Base-by-base conservation (phyloP, 2,329 filamentous ascomycete genomes). In the Fusarium secorum region DNA sequence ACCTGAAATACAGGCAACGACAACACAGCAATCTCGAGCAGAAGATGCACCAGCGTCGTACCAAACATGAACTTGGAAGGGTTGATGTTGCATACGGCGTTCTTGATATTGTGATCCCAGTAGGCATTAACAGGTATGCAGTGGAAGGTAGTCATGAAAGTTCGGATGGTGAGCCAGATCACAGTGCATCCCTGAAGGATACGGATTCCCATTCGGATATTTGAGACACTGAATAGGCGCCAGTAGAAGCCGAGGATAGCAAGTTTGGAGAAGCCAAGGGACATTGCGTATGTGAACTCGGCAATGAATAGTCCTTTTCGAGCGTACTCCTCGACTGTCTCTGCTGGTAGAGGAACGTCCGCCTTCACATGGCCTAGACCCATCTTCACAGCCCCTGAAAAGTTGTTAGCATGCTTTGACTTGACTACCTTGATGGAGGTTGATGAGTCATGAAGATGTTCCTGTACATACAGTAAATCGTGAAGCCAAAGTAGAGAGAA, bases 101-200 rank as follows among this genome's bases (percentile, higher is more conserved):
- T 22, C 53, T 70, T 67, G 26, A 70, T 70, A 26, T 57, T 70
- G 22, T 67, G 56, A 5, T 70, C 52, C 67, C 67, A 70, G 42
- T 70, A 70, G 9, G 67, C 66, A 22, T 52, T 48, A 33, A 70
- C 62, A 0, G 67, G 67, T 28, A 70, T 41, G 7, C 67, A 70
- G 38, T 70, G 67, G 32, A 70, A 70, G 35, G 67, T 70, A 14
- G 67, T 70, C 67, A 70, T 70, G 24, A 70, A 70, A 18, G 67
- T 67, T 58, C 67, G 66, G 13, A 70, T 63, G 26, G 67, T 70
- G 11, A 70, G 67, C 67, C 67, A 70, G 35, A 70, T 70, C 13
- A 70, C 39, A 10, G 66, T 70, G 30, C 61, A 33, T 14, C 30
- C 67, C 11, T 70, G 67, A 28, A 70, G 67, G 28, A 70, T 59